These are phyloP conservation scores for Candida orba DNA, from an alignment of 805 yeast species.

Conservation along the genomic window DNA sequence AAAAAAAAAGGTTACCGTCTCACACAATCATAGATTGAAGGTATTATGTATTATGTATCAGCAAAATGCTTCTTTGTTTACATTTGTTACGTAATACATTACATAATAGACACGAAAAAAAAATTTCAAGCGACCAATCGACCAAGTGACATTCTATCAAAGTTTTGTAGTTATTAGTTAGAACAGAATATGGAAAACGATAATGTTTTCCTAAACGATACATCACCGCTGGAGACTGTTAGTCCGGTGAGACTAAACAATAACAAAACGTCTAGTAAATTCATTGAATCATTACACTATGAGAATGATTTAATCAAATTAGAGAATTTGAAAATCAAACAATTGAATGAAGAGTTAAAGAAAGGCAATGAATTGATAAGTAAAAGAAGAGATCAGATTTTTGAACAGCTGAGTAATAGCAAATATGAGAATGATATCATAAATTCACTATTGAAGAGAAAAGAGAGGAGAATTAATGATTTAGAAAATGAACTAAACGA, in stretches of 20 bases:
- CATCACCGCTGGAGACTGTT: neutral
- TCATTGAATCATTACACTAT: slow-evolving; percentile 36
- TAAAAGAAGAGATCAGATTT: slow-evolving; percentile 44
- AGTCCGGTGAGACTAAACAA: slow-evolving; percentile 2
- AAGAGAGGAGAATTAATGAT: slow-evolving; percentile 61
- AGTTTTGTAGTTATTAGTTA: no score
- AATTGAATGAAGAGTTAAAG: slow-evolving; percentile 45
- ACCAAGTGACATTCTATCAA: no score
- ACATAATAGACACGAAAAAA: no score
- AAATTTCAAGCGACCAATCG: no score
- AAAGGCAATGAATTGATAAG: slow-evolving; percentile 43
- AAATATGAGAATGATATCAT: slow-evolving; percentile 76
- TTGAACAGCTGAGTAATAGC: slow-evolving; percentile 60
- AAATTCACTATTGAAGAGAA: slow-evolving; percentile 58
- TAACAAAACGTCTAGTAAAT: slow-evolving; percentile 21
- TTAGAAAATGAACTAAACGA: slow-evolving; percentile 53
- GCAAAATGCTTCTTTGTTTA: no score
- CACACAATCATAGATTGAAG: no score
- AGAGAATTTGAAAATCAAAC: slow-evolving; percentile 30
- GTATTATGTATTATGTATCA: no score
- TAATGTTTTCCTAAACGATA: neutral
- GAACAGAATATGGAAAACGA: neutral
- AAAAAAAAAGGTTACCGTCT: no score
- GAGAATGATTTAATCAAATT: slow-evolving; percentile 47
- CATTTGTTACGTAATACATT: no score